Evolutionary conservation across 1,284 basidiomycete genomes (phyloP).

Genomic region (Apiotrichum montevideense): DNA sequence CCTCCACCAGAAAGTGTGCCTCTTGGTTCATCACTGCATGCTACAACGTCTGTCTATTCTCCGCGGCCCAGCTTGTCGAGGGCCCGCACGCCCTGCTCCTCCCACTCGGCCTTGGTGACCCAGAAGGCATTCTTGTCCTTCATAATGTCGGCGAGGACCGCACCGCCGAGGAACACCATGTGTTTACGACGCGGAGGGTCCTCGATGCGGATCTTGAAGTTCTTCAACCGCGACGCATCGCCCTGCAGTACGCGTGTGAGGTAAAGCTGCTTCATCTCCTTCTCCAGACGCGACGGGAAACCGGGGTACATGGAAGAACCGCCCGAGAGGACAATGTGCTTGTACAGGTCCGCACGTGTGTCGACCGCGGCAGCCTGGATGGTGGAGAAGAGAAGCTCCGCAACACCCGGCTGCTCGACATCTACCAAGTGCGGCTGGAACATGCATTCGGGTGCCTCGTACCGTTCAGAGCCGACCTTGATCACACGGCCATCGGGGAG

Average conservation of each 20-base stretch:
- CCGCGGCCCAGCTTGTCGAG: conserved; percentile 67
- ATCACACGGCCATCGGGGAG: conserved; percentile 93
- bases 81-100: conserved; percentile 73
- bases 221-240: conserved; percentile 84
- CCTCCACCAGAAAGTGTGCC: too few species aligned
- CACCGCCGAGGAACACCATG: conserved; percentile 98
- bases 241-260: conserved; percentile 79
- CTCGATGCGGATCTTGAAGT: conserved; percentile 99
- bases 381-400: conserved; percentile 95
- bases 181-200: conserved; percentile 97
- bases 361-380: conserved; percentile 91
- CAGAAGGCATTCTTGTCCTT: conserved; percentile 90
- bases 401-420: conserved; percentile 92
- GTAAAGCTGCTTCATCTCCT: conserved; percentile 99
- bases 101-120: conserved; percentile 89
- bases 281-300: conserved; percentile 90
- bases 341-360: conserved; percentile 85
- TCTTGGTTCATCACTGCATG: conserved; percentile 6
- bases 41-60: conserved; percentile 30
- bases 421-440: conserved; percentile 99
- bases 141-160: conserved; percentile 96
- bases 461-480: conserved; percentile 98
- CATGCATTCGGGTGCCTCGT: conserved; percentile 99
- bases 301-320: conserved; percentile 99
- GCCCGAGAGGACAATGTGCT: conserved; percentile 95